Evolutionary conservation across 2,329 filamentous ascomycete genomes (phyloP), one percentile per base, ranked within the genome.

Genomic region (Fusarium temperatum): DNA sequence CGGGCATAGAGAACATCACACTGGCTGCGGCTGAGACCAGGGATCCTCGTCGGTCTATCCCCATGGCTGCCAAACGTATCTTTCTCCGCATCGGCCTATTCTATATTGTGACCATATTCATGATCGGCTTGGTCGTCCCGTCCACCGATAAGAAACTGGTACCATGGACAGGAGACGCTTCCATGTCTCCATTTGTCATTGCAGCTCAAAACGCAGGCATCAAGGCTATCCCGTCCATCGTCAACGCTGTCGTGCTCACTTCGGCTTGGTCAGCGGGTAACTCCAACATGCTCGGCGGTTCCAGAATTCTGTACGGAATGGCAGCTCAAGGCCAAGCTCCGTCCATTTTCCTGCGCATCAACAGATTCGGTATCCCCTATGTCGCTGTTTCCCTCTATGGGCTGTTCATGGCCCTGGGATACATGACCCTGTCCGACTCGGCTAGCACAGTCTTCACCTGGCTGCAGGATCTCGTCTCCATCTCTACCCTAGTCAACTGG

Each of bases 221-320:
- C 24, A 53, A 66, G 18, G 65, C 20, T 41, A 26, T 68, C 5
- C 47, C 47, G 7, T 51, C 45, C 8, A 53, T 66, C 10, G 35
- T 68, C 53, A 68, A 66, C 24, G 65, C 53, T 10, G 48, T 66
- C n/a, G 36, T 66, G 11, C 39, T 66, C 5, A 66, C 63, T 32
- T 68, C 54, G 17, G 62, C 62, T 14, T 59, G 47, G 45, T 54
- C 65, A 3, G n/a, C 62, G 4, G 53, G 62, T 3, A 68, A 60
- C 36, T 66, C 53, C 24, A 45, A 41, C 47, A 47, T 68, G 28
- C 56, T 61, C 6, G 55, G 55, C 4, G 61, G 55, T 28, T 64
- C 61, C 10, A 60, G 61, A 30, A 50, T 39, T n/a, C 45, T 66
- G 1, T 53, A 60, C 28, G 45, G 61, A n/a, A 48, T 64, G 56